Evolutionary conservation across 768 basidiomycete genomes (phyloP).

Genomic region (Tylopilus cervinicoccineus): DNA sequence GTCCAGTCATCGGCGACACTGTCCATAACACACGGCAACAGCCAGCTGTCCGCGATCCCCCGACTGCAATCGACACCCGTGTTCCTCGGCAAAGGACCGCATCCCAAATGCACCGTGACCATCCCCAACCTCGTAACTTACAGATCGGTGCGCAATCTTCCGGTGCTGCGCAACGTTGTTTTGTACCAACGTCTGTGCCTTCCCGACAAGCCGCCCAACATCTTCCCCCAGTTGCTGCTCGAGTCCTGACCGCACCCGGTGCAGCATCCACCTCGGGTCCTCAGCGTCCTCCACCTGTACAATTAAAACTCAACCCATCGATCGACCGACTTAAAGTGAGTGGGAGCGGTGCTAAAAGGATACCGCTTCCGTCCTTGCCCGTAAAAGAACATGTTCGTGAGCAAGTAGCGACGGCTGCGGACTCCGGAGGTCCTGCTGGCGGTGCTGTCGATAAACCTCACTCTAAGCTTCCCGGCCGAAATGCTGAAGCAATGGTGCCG

Average conservation of each 20-base stretch:
- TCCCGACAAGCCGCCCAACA: constrained; percentile 9
- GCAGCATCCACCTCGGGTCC: constrained; percentile 16
- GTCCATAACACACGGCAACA: constrained; percentile 6
- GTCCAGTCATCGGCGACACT: background rate
- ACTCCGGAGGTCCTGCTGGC: background rate
- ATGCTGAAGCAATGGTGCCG: background rate
- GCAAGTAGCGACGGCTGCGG: constrained; percentile 1
- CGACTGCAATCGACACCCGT: constrained; percentile 2
- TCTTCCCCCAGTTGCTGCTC: background rate
- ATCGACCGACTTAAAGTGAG: constrained; percentile 24
- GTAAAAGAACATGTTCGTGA: background rate
- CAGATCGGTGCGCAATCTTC: constrained; percentile 17
- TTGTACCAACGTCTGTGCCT: constrained; percentile 11
- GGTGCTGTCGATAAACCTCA: constrained; percentile 1
- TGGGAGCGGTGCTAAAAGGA: constrained; percentile 30
- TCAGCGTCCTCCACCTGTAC: constrained; percentile 23
- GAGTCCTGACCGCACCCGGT: constrained; percentile 1
- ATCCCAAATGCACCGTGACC: constrained; percentile 17
- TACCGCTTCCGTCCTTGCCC: constrained; percentile 26
- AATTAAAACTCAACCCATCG: constrained; percentile 19
- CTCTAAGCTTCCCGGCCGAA: constrained; percentile 10
- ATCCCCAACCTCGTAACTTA: constrained; percentile 14
- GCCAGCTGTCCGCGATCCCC: background rate
- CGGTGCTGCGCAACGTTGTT: constrained; percentile 15
- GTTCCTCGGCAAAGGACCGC: constrained; percentile 16